These are phyloP conservation scores for Xylaria sp. DNA, from an alignment of 2,329 filamentous ascomycete genomes.

Conservation along the genomic window DNA sequence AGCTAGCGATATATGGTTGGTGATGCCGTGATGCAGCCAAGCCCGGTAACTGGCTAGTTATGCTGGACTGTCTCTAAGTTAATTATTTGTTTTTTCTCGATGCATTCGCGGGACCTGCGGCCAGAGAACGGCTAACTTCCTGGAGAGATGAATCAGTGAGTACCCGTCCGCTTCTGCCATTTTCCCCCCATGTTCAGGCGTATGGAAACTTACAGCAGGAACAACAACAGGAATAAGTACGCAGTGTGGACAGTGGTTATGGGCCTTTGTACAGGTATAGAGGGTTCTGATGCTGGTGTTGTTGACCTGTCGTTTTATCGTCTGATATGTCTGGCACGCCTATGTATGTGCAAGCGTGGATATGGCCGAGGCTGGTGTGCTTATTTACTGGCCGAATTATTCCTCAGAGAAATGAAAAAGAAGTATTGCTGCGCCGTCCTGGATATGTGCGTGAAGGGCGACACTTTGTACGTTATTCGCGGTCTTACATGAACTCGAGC, in stretches of 20 bases:
- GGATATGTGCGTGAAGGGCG: conserved; percentile 25
- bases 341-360: conserved; percentile 29
- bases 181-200: conserved; percentile 1
- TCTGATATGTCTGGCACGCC: conserved; percentile 25
- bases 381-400: conserved; percentile 10
- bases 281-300: conserved; percentile 25
- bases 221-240: conserved; percentile 5
- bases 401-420: conserved; percentile 1
- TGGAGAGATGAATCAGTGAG: conserved; percentile 10
- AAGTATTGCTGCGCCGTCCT: conserved; percentile 21
- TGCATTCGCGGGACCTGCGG: conserved; percentile 5
- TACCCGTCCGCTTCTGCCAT: conserved; percentile 7
- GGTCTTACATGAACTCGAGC: conserved; percentile 22
- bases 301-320: conserved; percentile 18
- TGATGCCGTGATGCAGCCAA: conserved; percentile 24
- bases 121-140: conserved; percentile 3
- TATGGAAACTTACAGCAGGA: conserved; percentile 11
- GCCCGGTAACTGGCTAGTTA: conserved; percentile 10
- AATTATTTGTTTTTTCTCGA: conserved; percentile 9
- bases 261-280: conserved; percentile 11
- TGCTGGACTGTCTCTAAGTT: not conserved
- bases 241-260: not conserved
- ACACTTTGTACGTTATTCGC: conserved; percentile 15
- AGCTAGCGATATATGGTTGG: conserved; percentile 16
- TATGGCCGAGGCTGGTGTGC: conserved; percentile 14